Evolutionary conservation across 2,329 filamentous ascomycete species (phyloP).

Genomic region (Chaetomiaceae sp.): DNA sequence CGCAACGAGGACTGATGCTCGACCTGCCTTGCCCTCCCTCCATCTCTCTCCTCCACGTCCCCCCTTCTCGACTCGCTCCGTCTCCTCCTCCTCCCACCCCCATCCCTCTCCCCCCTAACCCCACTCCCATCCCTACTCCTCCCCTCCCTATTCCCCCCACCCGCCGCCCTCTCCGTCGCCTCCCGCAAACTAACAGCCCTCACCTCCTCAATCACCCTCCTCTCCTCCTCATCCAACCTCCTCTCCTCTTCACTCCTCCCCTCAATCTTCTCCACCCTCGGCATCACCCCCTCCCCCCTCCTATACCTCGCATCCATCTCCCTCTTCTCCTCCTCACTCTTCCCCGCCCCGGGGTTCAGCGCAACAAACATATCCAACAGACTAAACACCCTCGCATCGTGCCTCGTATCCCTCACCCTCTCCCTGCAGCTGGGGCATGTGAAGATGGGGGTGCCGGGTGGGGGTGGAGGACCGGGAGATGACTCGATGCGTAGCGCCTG

Average conservation of each 20-base stretch:
- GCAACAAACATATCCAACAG: conserved; percentile 83
- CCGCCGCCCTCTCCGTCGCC: conserved; percentile 46
- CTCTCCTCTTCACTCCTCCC: conserved; percentile 61
- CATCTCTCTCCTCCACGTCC: conserved; percentile 32
- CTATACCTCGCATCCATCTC: conserved; percentile 74
- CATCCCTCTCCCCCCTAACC: conserved; percentile 36
- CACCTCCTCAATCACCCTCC: conserved; percentile 66
- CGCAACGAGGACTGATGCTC: conserved; percentile 88
- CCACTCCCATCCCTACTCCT: conserved; percentile 35
- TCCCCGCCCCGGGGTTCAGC: conserved; percentile 71
- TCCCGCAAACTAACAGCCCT: conserved; percentile 70
- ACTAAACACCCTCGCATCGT: conserved; percentile 86
- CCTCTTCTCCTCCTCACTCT: conserved; percentile 66
- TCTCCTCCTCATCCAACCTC: conserved; percentile 64
- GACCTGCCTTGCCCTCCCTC: conserved; percentile 53
- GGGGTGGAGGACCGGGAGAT: conserved; percentile 43
- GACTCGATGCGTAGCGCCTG: conserved; percentile 60
- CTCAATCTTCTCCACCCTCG: conserved; percentile 48
- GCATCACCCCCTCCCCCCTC: conserved; percentile 76
- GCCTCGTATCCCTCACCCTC: conserved; percentile 76
- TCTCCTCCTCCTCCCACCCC: conserved; percentile 35
- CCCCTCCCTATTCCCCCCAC: conserved; percentile 22
- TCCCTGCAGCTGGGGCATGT: conserved; percentile 94
- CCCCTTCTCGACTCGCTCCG: conserved; percentile 44
- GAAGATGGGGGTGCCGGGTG: conserved; percentile 52